Evolutionary conservation across 2,329 filamentous ascomycete species (phyloP).

Genomic region (Tolypocladium tundrense): DNA sequence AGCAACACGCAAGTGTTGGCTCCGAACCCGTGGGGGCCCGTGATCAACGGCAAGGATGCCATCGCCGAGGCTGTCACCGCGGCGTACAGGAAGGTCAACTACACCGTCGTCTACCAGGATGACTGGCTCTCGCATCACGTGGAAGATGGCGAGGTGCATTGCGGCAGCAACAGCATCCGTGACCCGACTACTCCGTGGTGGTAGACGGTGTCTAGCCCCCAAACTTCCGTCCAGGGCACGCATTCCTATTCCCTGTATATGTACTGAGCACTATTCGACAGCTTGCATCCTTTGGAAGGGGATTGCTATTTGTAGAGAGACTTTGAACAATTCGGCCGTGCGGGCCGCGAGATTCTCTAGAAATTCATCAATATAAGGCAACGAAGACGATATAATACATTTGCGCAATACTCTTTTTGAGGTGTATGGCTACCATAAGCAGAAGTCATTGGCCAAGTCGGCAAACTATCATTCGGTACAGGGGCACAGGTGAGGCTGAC

Average conservation of each 20-base stretch:
- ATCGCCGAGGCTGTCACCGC: conserved; percentile 9
- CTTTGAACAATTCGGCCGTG: too few species aligned
- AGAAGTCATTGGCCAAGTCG: neutral
- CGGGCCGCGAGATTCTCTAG: too few species aligned
- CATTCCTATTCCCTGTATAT: too few species aligned
- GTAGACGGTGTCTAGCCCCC: neutral
- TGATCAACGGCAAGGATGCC: conserved; percentile 15
- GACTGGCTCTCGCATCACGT: conserved; percentile 17
- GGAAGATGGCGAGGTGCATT: conserved; percentile 15
- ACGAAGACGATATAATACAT: too few species aligned
- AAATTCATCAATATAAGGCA: too few species aligned
- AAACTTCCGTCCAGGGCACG: too few species aligned
- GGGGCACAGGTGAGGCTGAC: neutral
- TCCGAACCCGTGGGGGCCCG: conserved; percentile 15
- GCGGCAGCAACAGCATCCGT: conserved; percentile 10
- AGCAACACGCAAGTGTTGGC: conserved; percentile 5
- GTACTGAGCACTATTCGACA: too few species aligned
- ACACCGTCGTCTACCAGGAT: conserved; percentile 14
- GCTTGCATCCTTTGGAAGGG: too few species aligned
- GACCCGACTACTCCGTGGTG: conserved; percentile 7
- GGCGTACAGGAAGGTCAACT: conserved; percentile 11
- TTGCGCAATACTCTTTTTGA: too few species aligned
- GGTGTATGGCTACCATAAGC: too few species aligned
- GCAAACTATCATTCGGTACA: too few species aligned
- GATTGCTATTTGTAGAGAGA: too few species aligned